Percentiles rank a stretch among this genome's conserved stretches.
Conservation (phyloP, 2,329 filamentous ascomycete genomes). For the Leptoxyphium fumago region DNA sequence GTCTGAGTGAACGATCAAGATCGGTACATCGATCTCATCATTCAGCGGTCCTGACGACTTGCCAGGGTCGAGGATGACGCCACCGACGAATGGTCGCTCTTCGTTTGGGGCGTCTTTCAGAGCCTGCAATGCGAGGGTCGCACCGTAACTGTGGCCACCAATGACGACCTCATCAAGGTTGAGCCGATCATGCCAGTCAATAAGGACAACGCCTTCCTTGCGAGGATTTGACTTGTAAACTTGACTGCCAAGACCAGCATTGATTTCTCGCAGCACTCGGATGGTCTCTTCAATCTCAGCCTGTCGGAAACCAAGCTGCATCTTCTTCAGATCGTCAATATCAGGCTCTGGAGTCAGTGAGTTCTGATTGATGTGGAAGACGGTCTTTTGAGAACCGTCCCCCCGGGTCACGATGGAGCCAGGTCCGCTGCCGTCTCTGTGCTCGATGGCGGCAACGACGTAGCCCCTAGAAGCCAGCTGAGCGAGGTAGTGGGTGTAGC, state of each 20-base stretch:
- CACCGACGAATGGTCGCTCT: slow-evolving; percentile 36
- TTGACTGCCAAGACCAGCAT: slow-evolving; percentile 21
- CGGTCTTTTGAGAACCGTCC: slow-evolving; percentile 18
- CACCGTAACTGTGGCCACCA: slow-evolving; percentile 51
- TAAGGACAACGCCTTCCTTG: slow-evolving; percentile 32
- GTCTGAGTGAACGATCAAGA: slow-evolving; percentile 48
- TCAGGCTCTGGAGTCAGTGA: slow-evolving; percentile 19
- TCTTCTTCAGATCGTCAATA: slow-evolving; percentile 23
- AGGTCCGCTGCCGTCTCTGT: slow-evolving; percentile 32
- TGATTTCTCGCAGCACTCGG: slow-evolving; percentile 25
- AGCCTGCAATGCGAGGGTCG: slow-evolving; percentile 47
- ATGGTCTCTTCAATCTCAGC: slow-evolving; percentile 32
- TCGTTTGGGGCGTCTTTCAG: slow-evolving; percentile 34
- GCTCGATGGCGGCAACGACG: slow-evolving; percentile 32
- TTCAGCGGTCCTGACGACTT: slow-evolving; percentile 50
- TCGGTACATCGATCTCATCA: slow-evolving; percentile 40
- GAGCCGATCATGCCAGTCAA: slow-evolving; percentile 39
- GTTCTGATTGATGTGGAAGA: slow-evolving; percentile 24
- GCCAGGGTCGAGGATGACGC: slow-evolving; percentile 50
- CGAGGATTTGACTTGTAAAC: slow-evolving; percentile 32
- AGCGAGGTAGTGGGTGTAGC: slow-evolving; percentile 31
- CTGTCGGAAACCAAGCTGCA: slow-evolving; percentile 30
- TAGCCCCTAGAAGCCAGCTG: slow-evolving; percentile 32
- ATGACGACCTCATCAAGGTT: slow-evolving; percentile 42
- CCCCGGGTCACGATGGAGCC: slow-evolving; percentile 26